These are phyloP conservation scores for Iberis pinnata DNA, from an alignment of 345 rosid genomes.

Conservation along the genomic window DNA sequence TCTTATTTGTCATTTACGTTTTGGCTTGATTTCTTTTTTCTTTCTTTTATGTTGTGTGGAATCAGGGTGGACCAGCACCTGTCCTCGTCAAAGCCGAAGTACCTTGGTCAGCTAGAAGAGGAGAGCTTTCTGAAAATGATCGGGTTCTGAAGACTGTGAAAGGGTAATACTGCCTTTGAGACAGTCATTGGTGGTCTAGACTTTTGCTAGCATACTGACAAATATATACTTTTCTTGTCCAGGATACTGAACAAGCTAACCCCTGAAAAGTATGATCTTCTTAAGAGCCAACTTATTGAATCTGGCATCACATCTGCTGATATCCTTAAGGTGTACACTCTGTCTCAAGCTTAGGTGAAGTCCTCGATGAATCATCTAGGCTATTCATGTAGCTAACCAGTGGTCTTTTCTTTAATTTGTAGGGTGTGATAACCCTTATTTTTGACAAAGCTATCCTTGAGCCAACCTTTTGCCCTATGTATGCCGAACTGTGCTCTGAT, in stretches of 20 bases:
- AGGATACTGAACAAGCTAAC: conserved; percentile 93
- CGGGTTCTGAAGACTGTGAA: conserved; percentile 81
- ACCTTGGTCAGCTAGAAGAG: conserved; percentile 86
- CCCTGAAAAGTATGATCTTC: conserved; percentile 91
- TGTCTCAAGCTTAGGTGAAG: conserved; percentile 1
- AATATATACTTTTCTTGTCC: conserved; percentile 19
- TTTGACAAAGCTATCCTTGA: conserved; percentile 87
- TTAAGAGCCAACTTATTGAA: conserved; percentile 86
- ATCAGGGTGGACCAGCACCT: conserved; percentile 68
- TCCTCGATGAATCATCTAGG: neutral
- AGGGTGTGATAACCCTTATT: conserved; percentile 69
- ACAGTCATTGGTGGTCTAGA: conserved; percentile 1
- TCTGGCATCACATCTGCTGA: conserved; percentile 90
- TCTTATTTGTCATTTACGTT: neutral
- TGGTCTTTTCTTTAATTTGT: conserved; percentile 15
- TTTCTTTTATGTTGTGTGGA: conserved; percentile 5
- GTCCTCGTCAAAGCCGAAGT: conserved; percentile 73
- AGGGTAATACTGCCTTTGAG: conserved; percentile 46
- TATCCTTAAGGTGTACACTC: conserved; percentile 52
- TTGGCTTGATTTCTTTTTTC: conserved; percentile 6
- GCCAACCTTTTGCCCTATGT: conserved; percentile 52
- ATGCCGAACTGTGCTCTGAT: conserved; percentile 69
- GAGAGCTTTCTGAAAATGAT: conserved; percentile 67
- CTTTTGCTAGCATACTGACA: conserved; percentile 12
- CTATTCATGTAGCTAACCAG: conserved; percentile 4